phyloP scores from a whole-genome alignment of 352 stramenopile species.

The Phytopythium kandeliae region DNA sequence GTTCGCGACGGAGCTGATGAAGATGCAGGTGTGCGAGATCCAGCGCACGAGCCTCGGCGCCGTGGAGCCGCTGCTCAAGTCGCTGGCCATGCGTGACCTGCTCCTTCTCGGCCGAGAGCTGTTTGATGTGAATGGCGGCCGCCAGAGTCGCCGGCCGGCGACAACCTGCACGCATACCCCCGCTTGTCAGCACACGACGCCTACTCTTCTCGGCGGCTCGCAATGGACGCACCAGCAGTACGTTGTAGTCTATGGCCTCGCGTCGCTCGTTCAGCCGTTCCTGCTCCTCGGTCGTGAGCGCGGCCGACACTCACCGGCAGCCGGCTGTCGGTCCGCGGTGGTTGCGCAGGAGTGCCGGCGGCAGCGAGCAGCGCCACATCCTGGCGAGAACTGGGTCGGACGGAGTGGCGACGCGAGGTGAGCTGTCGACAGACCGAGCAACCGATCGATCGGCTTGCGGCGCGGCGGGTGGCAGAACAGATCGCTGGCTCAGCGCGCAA shows the following conservation, averaged over 20 bases:
- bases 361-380: constrained; percentile 39
- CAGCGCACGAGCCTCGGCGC: constrained; percentile 92
- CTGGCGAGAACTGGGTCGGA: neutral
- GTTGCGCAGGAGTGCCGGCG: constrained; percentile 6
- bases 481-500: too few relatives aligned
- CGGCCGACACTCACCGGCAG: constrained; percentile 30
- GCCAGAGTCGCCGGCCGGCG: constrained; percentile 89
- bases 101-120: constrained; percentile 91
- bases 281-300: constrained; percentile 53
- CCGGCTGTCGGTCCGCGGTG: constrained; percentile 8
- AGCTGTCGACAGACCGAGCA: neutral
- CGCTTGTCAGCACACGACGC: too few relatives aligned
- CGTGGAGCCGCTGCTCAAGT: constrained; percentile 97
- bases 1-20: constrained; percentile 93
- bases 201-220: too few relatives aligned
- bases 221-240: constrained; percentile 96
- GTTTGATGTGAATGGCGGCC: constrained; percentile 97
- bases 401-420: neutral
- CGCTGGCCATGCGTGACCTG: constrained; percentile 95
- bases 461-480: too few relatives aligned
- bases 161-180: constrained; percentile 49
- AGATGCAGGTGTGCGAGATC: constrained; percentile 90
- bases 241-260: constrained; percentile 98
- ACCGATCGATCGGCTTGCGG: neutral
- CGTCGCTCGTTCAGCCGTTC: constrained; percentile 69